Base-by-base conservation (phyloP, 306 rosid genomes). In the Prunus dulcis region DNA sequence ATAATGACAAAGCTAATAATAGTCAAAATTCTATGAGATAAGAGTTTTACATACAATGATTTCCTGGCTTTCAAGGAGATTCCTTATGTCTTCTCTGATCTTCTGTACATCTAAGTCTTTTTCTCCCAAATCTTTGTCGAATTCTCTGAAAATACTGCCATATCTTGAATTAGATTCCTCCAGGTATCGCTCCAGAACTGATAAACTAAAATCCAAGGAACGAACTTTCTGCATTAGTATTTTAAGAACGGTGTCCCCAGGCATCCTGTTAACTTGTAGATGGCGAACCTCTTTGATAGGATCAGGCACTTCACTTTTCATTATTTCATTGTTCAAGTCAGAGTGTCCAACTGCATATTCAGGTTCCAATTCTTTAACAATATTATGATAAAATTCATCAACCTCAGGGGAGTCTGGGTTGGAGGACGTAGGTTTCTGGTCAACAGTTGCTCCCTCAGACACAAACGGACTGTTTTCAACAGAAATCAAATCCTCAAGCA, bases 191-290 rank as follows among this genome's bases (percentile, higher is more conserved):
- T 92, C 99, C 79, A 96, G 76, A 69, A 92, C 97, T 67, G 92
- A 91, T 75, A 96, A 85, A 86, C 84, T 92, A 69, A 83, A 62
- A 79, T 92, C 98, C 61, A 96, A 78, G 3, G 97, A 84, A 34
- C 93, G 99, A 25, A 92, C 97, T 87, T 96, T 96, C 88, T 96
- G 99, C 89, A 90, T 91, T 70, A 96, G 86, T 76, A 96, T 89
- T 80, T 96, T 96, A 68, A 96, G 97, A 89, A 89, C 97, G 38
- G 96, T 88, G 81, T 95, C 98, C 72, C 98, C 97, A 53, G 98
- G 98, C 96, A 95, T 89, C 86, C 98, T 89, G 70, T 94, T 93
- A 75, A 77, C 91, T 81, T 90, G 97, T 74, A 85, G 90, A 80
- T 84, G 96, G 63, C 83, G 95, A 34, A 57, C 73, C 85, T 95